Conservation (phyloP, 495 filamentous ascomycete genomes). For the Trichoderma gamsii region DNA sequence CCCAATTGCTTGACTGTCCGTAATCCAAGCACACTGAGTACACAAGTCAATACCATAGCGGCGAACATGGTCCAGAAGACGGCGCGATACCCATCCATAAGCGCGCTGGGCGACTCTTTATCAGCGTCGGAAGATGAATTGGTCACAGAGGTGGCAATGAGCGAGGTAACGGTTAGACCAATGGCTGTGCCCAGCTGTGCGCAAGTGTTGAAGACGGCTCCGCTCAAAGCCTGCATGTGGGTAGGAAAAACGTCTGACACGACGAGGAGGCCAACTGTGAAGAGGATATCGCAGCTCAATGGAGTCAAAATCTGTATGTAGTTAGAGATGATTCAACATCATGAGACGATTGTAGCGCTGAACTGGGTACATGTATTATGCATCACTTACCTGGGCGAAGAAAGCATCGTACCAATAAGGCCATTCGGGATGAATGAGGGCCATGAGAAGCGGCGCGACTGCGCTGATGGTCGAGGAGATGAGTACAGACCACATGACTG, state of each 20-base stretch:
- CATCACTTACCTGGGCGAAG: slow-evolving; percentile 17
- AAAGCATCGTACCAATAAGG: slow-evolving; percentile 54
- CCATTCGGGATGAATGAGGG: slow-evolving; percentile 31
- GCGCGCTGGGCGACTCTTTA: slow-evolving; percentile 30
- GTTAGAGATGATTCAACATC: background rate
- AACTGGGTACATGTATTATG: background rate
- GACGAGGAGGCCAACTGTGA: slow-evolving; percentile 42
- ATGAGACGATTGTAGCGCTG: background rate
- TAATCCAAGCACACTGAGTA: slow-evolving; percentile 4
- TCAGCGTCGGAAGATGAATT: background rate
- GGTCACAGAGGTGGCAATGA: slow-evolving; percentile 50
- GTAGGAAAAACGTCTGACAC: slow-evolving; percentile 53
- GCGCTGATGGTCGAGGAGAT: slow-evolving; percentile 39
- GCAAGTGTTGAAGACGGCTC: slow-evolving; percentile 60
- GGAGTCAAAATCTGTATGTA: slow-evolving; percentile 35
- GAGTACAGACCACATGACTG: slow-evolving; percentile 42
- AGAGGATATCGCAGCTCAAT: slow-evolving; percentile 52
- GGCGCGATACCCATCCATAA: slow-evolving; percentile 53
- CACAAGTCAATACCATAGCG: slow-evolving; percentile 11
- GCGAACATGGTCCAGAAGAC: slow-evolving; percentile 57
- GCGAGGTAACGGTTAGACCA: slow-evolving; percentile 50
- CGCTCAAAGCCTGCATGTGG: slow-evolving; percentile 54
- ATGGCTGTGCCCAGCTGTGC: slow-evolving; percentile 55
- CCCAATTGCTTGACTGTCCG: background rate
- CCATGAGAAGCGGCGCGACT: slow-evolving; percentile 47